Base-by-base conservation (phyloP, 805 yeast genomes). In the Debaryomyces castellii region DNA sequence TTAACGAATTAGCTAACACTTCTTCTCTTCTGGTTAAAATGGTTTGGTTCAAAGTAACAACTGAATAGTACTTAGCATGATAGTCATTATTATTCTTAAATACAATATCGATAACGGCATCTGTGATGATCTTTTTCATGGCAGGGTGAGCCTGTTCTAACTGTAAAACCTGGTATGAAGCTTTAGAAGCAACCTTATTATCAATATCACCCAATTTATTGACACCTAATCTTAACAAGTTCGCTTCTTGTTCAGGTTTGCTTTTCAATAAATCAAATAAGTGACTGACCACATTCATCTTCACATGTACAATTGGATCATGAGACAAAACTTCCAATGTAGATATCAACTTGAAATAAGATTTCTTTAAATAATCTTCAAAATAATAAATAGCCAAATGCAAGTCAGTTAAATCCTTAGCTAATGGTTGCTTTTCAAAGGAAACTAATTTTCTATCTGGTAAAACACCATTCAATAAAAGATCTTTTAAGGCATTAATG, bases 181-280 rank as follows among this genome's bases (percentile, higher is more conserved):
- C 81, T 60, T 88, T 88, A 0, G 98, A 87, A 1, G 95, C 81
- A 4, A 94, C 96, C 62, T 89, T 89, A 51, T 88, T 86, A 51
- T 92, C 97, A 37, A 80, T 78, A 62, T 94, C 99, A 68, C 99
- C 99, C 30, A 94, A 74, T 63, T 94, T 94, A 65, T 94, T 94
- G 39, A 90, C 94, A 43, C 96, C 96, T 44, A 94, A 74, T 55
- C 90, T 79, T 57, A 94, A 74, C 53, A 94, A 72, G 64, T 94
- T 94, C 43, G 85, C 95, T 66, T 94, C 99, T 73, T 94, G 99
- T 70, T 94, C 99, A 3, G 99, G 98, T 64, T 91, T 92, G 5
- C 85, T 75, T 51, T 83, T 83, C 48, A 94, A 71, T 37, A 94
- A 73, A 46, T 87, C 96, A 54, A 90, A 87, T 25, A 91, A 78